Evolutionary conservation across 176 grass and related monocot species (phyloP).

Genomic region (Zizania latifolia): DNA sequence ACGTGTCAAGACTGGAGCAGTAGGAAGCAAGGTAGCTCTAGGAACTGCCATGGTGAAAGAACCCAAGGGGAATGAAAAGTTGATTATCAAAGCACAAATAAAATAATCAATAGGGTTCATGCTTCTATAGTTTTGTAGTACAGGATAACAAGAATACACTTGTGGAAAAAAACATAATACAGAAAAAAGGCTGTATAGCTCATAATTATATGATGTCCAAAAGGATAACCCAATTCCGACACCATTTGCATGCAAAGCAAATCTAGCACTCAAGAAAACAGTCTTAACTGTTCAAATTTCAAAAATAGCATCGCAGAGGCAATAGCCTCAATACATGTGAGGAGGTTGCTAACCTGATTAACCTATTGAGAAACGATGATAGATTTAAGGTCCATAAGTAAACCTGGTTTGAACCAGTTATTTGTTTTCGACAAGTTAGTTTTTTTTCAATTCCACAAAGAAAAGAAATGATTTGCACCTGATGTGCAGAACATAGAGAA

Average conservation of each 20-base stretch:
- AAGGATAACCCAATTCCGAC: not conserved
- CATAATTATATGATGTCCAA: not conserved
- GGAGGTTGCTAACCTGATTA: not conserved
- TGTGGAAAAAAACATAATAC: not conserved
- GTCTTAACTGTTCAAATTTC: not conserved
- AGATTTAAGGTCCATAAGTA: not conserved
- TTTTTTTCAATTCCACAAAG: not conserved
- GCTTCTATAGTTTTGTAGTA: not conserved
- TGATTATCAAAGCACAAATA: not conserved
- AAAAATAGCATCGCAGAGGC: not conserved
- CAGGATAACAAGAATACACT: not conserved
- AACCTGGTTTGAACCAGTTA: not conserved
- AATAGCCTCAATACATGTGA: not conserved
- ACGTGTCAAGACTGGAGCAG: constrained; percentile 65
- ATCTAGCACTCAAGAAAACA: not conserved
- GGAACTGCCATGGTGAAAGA: constrained; percentile 45
- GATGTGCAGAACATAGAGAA: not conserved
- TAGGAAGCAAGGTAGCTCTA: constrained; percentile 55
- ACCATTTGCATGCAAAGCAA: not conserved
- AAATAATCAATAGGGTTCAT: constrained; percentile 20
- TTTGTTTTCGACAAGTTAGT: not conserved
- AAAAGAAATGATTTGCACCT: not conserved
- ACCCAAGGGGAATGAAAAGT: not conserved
- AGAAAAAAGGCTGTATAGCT: not conserved
- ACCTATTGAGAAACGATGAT: not conserved